Conservation (phyloP, 2,329 filamentous ascomycete genomes). For the Alternaria solani region DNA sequence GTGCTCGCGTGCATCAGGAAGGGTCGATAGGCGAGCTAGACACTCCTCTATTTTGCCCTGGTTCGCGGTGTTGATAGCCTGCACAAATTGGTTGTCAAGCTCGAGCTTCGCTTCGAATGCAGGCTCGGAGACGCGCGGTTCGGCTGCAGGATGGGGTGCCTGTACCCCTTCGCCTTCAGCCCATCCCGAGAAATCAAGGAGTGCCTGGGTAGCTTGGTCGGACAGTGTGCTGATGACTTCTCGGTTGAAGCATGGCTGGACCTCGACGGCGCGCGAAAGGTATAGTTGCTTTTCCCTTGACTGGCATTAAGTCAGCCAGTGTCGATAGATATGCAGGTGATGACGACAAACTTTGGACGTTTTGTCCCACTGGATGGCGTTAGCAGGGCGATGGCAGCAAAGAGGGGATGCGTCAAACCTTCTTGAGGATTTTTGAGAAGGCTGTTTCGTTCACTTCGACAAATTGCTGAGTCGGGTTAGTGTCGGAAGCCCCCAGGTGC, state of each 20-base stretch:
- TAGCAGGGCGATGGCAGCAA: conserved; percentile 37
- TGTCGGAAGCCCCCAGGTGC: conserved; percentile 14
- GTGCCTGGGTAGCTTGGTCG: conserved; percentile 94
- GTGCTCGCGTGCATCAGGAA: conserved; percentile 72
- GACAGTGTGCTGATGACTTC: conserved; percentile 96
- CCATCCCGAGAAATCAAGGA: conserved; percentile 95
- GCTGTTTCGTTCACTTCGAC: conserved; percentile 98
- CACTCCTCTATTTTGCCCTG: conserved; percentile 79
- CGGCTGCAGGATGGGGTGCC: conserved; percentile 55
- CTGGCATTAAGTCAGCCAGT: conserved; percentile 54
- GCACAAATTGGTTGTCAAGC: conserved; percentile 85
- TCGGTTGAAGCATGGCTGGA: conserved; percentile 97
- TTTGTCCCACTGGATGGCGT: conserved; percentile 83
- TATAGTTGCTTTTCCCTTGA: conserved; percentile 98
- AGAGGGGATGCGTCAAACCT: conserved; percentile 61
- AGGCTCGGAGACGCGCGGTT: conserved; percentile 43
- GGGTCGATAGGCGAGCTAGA: conserved; percentile 72
- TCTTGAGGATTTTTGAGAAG: conserved; percentile 98
- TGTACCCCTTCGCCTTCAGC: conserved; percentile 94
- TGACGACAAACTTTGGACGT: conserved; percentile 77
- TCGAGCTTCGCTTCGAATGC: conserved; percentile 79
- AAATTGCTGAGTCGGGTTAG: conserved; percentile 73
- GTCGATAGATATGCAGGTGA: conserved; percentile 23
- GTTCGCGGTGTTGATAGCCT: conserved; percentile 86
- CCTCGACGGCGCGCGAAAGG: conserved; percentile 92